These are phyloP conservation scores for Blastosporella zonata DNA, from an alignment of 1,284 basidiomycete species.

Conservation along the genomic window DNA sequence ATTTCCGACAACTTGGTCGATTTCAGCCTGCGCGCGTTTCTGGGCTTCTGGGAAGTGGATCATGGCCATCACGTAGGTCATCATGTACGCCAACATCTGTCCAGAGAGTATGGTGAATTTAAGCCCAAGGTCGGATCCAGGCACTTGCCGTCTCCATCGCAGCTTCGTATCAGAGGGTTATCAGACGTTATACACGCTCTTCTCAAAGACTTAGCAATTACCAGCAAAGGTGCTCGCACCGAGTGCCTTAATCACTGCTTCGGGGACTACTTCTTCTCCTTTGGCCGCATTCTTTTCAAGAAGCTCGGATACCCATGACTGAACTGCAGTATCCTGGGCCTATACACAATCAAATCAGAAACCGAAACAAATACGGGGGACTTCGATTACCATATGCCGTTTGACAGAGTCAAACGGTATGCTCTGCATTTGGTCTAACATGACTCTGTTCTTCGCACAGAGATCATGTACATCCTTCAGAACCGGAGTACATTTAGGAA, in stretches of 20 bases:
- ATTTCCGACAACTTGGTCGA: conserved; percentile 28
- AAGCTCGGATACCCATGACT: conserved; percentile 26
- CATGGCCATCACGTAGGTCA: conserved; percentile 35
- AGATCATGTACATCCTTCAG: conserved; percentile 26
- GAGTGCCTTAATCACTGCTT: conserved; percentile 22
- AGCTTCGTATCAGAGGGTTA: background rate
- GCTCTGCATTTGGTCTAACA: conserved; percentile 22
- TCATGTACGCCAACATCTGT: conserved; percentile 22
- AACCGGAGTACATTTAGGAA: conserved; percentile 39
- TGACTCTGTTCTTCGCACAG: conserved; percentile 22
- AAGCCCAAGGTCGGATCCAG: background rate
- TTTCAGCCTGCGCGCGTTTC: conserved; percentile 28
- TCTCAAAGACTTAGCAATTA: background rate
- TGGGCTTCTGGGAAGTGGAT: conserved; percentile 33
- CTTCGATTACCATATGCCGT: conserved; percentile 28
- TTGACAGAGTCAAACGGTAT: conserved; percentile 30
- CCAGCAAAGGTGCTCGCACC: conserved; percentile 21
- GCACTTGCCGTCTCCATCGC: conserved; percentile 8
- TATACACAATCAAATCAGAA: background rate
- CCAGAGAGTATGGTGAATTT: background rate
- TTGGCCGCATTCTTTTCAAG: conserved; percentile 21
- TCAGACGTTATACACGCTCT: background rate
- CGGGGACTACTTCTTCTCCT: conserved; percentile 15
- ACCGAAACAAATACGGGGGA: background rate
- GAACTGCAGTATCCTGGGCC: conserved; percentile 21